A percentile compares a stretch with the other conserved stretches of the same genome.
Evolutionary conservation across 257 asterid species (phyloP).

Genomic region (Plantago major): DNA sequence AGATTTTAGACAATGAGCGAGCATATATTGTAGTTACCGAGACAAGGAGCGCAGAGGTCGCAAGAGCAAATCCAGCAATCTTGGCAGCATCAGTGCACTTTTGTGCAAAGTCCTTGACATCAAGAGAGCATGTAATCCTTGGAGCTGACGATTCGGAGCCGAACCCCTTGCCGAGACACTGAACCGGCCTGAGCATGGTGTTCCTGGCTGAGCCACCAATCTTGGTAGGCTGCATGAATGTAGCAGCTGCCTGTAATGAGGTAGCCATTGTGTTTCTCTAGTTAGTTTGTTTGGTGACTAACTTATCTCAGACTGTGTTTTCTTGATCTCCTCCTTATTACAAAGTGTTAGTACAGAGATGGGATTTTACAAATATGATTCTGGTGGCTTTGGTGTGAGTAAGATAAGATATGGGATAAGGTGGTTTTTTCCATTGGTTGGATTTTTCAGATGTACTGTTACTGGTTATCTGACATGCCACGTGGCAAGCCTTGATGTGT

Average conservation of each 20-base stretch:
- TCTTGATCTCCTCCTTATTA: slow-evolving; percentile 10
- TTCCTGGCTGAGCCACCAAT: slow-evolving; percentile 50
- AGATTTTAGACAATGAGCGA: too few relatives aligned
- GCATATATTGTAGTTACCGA: slow-evolving; percentile 38
- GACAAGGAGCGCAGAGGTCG: slow-evolving; percentile 91
- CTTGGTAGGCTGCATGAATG: slow-evolving; percentile 81
- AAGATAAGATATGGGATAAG: slow-evolving; percentile 80
- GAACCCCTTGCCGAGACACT: slow-evolving; percentile 47
- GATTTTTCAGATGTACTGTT: slow-evolving; percentile 2
- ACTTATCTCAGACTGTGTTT: background rate
- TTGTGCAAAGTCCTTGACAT: slow-evolving; percentile 72
- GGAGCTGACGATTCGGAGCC: slow-evolving; percentile 52
- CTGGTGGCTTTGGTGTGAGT: slow-evolving; percentile 43
- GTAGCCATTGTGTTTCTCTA: slow-evolving; percentile 55
- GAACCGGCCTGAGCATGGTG: slow-evolving; percentile 54
- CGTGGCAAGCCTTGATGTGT: slow-evolving; percentile 30
- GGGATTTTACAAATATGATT: slow-evolving; percentile 12
- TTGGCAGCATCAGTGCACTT: slow-evolving; percentile 85
- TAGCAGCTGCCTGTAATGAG: slow-evolving; percentile 88
- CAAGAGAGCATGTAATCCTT: slow-evolving; percentile 73
- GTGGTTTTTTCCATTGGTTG: slow-evolving; percentile 47
- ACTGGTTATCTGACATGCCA: slow-evolving; percentile 36
- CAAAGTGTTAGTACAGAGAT: slow-evolving; percentile 4
- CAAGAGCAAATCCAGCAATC: slow-evolving; percentile 95
- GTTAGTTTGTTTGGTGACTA: background rate